phyloP scores from a whole-genome alignment of 768 basidiomycete genomes.

The Multifurca ochricompacta region DNA sequence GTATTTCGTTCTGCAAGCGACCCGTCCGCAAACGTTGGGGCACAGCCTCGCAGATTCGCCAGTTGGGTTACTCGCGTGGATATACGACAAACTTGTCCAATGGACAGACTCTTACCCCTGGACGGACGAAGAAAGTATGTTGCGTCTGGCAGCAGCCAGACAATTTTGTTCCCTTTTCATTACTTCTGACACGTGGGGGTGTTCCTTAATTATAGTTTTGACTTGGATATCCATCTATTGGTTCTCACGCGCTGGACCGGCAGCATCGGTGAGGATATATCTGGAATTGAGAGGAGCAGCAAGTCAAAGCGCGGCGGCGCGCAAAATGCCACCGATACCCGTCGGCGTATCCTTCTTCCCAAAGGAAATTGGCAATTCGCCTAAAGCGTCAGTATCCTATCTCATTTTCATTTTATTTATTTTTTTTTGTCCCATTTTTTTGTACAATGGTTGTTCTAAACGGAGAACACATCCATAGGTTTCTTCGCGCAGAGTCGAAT shows the following conservation, averaged over 20 bases:
- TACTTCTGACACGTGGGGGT: neutral
- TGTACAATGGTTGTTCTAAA: neutral
- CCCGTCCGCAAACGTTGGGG: constrained; percentile 31
- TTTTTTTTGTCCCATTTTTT: neutral
- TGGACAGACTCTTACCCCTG: constrained; percentile 42
- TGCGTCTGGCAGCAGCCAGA: too few species aligned
- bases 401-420: too few species aligned
- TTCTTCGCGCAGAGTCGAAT: constrained; percentile 27
- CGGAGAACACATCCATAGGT: neutral
- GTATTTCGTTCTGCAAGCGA: constrained; percentile 33
- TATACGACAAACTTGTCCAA: constrained; percentile 26
- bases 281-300: constrained; percentile 34
- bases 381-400: constrained; percentile 31
- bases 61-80: constrained; percentile 33
- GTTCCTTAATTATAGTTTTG: too few species aligned
- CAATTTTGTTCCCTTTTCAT: neutral
- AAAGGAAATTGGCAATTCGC: constrained; percentile 34
- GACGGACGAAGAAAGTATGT: constrained; percentile 45
- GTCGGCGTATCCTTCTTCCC: constrained; percentile 47
- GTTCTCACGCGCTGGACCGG: constrained; percentile 52
- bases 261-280: constrained; percentile 52
- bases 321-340: constrained; percentile 30
- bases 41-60: constrained; percentile 51
- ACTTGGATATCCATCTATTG: constrained; percentile 54
- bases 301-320: too few species aligned